Evolutionary conservation across 164 flowering plant genomes (phyloP).

Genomic region (Liriodendron chinense): DNA sequence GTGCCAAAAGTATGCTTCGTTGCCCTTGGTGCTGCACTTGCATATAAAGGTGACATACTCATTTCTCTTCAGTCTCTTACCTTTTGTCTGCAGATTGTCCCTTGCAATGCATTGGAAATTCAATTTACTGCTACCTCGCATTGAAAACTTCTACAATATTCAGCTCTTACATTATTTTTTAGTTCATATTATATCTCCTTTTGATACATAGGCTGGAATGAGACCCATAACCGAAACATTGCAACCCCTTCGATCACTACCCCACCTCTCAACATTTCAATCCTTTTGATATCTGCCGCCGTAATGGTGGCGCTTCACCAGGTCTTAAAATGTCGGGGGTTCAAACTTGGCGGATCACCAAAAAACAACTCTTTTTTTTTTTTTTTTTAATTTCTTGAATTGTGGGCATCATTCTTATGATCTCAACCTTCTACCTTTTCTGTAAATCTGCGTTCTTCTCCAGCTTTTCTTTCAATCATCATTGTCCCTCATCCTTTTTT

Average conservation of each 20-base stretch:
- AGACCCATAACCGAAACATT: too few relatives aligned
- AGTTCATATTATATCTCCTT: background rate
- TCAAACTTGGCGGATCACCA: background rate
- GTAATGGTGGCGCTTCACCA: too few relatives aligned
- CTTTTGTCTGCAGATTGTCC: background rate
- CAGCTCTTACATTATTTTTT: background rate
- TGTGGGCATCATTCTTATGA: too few relatives aligned
- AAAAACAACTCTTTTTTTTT: too few relatives aligned
- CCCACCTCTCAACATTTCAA: too few relatives aligned
- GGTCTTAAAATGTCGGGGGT: background rate
- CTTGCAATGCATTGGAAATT: background rate
- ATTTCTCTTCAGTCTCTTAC: background rate
- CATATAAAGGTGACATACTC: constrained; percentile 15
- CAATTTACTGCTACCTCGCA: background rate
- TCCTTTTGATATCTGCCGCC: background rate
- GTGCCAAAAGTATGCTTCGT: constrained; percentile 8
- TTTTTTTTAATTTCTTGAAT: too few relatives aligned
- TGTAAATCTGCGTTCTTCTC: background rate
- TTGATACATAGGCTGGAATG: background rate
- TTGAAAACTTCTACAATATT: background rate
- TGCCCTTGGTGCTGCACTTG: constrained; percentile 8
- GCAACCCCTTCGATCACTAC: too few relatives aligned
- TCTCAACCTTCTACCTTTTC: background rate
- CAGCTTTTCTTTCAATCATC: background rate
- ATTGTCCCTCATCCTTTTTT: background rate